Evolutionary conservation across 208 protist genomes (phyloP).

Genomic region (Acanthamoeba triangularis): DNA sequence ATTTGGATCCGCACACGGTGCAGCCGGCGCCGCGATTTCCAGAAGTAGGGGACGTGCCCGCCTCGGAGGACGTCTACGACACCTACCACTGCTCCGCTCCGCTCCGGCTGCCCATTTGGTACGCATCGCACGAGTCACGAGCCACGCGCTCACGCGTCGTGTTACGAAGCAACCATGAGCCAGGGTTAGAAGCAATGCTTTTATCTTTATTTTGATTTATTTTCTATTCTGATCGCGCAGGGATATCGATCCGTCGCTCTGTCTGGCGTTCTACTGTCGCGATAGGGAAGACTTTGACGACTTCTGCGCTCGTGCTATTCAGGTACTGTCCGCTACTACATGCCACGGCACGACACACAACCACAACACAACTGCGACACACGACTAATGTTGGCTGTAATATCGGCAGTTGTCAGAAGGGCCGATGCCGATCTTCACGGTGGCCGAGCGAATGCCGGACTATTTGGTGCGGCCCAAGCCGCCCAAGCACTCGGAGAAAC

Average conservation of each 20-base stretch:
- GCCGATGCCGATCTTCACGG: slow-evolving; percentile 4
- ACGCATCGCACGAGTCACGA: neutral
- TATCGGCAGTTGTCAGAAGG: neutral
- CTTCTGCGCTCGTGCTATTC: slow-evolving; percentile 14
- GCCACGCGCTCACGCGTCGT: too few species aligned
- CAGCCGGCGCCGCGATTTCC: slow-evolving; percentile 17
- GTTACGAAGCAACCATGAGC: too few species aligned
- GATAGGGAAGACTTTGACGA: slow-evolving; percentile 43
- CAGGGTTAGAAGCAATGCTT: too few species aligned
- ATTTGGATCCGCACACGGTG: slow-evolving; percentile 61
- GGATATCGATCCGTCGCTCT: slow-evolving; percentile 58
- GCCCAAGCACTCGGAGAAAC: slow-evolving; percentile 39
- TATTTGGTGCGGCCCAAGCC: slow-evolving; percentile 4
- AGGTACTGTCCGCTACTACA: neutral
- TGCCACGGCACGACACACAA: neutral
- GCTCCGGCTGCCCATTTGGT: slow-evolving; percentile 6
- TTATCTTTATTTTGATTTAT: neutral
- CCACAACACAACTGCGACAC: too few species aligned
- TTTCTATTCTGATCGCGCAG: neutral
- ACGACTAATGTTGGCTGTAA: too few species aligned
- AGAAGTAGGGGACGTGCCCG: slow-evolving; percentile 6
- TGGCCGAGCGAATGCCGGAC: neutral
- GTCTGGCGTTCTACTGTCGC: slow-evolving; percentile 63
- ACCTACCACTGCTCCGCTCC: slow-evolving; percentile 56
- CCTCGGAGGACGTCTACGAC: neutral